phyloP scores from a whole-genome alignment of 1,139 yeast species.

The Scheffersomyces segobiensis region DNA sequence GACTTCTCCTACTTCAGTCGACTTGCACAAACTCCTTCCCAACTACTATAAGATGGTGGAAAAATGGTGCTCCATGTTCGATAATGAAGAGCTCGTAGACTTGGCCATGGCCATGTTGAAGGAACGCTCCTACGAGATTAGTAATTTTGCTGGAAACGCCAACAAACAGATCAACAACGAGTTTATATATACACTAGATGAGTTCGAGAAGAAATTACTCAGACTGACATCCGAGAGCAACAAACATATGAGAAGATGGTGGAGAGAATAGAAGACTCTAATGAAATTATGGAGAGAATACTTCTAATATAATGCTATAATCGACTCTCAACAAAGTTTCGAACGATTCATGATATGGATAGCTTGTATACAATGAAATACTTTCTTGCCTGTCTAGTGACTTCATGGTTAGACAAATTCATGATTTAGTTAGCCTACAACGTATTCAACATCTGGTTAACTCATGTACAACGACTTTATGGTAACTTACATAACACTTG shows the following conservation, averaged over 20 bases:
- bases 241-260: slow-evolving; percentile 67
- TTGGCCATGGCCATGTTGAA: slow-evolving; percentile 57
- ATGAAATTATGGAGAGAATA: not conserved
- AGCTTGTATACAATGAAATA: not conserved
- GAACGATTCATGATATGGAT: not conserved
- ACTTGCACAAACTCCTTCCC: slow-evolving; percentile 65
- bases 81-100: slow-evolving; percentile 61
- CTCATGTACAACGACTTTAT: not conserved
- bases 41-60: slow-evolving; percentile 69
- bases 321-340: not conserved
- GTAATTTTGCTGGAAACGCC: slow-evolving; percentile 67
- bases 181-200: slow-evolving; percentile 69
- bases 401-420: not conserved
- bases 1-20: slow-evolving; percentile 67
- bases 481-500: slow-evolving; percentile 1
- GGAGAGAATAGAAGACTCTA: slow-evolving; percentile 9
- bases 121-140: slow-evolving; percentile 67
- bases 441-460: not conserved
- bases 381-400: not conserved
- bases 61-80: slow-evolving; percentile 72
- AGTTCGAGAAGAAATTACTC: slow-evolving; percentile 66
- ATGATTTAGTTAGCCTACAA: not conserved
- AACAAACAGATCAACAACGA: slow-evolving; percentile 43
- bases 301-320: not conserved
- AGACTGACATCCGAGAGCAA: slow-evolving; percentile 60